Evolutionary conservation across 805 yeast genomes (phyloP).

Genomic region (Yamadazyma olivae): DNA sequence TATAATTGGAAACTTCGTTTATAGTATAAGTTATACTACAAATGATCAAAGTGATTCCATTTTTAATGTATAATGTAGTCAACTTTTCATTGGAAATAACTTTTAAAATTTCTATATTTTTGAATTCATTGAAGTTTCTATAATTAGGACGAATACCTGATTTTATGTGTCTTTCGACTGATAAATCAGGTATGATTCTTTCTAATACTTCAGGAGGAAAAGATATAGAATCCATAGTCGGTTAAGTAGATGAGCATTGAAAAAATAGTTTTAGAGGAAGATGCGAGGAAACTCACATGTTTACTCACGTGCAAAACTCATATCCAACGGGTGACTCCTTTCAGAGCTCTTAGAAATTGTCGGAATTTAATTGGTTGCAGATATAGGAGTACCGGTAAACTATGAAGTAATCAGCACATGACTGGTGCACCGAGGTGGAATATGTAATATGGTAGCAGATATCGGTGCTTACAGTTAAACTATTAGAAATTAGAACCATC

Average conservation of each 20-base stretch:
- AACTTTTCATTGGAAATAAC: slow-evolving; percentile 16
- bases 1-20: slow-evolving; percentile 3
- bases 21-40: slow-evolving; percentile 9
- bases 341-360: too few relatives aligned
- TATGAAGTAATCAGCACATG: too few relatives aligned
- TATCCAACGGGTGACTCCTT: too few relatives aligned
- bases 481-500: too few relatives aligned
- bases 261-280: too few relatives aligned
- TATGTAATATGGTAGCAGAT: too few relatives aligned
- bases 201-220: slow-evolving; percentile 84
- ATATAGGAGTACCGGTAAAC: too few relatives aligned
- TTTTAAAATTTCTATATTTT: slow-evolving; percentile 45
- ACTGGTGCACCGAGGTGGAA: too few relatives aligned
- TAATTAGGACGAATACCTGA: slow-evolving; percentile 74
- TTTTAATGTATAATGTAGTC: slow-evolving; percentile 10
- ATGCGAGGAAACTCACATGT: too few relatives aligned
- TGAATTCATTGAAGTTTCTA: slow-evolving; percentile 70
- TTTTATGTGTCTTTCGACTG: slow-evolving; percentile 73
- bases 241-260: not conserved
- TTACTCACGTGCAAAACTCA: too few relatives aligned
- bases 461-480: too few relatives aligned
- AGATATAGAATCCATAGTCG: slow-evolving; percentile 33
- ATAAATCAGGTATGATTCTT: slow-evolving; percentile 79
- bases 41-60: slow-evolving; percentile 13
- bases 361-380: too few relatives aligned